Evolutionary conservation across 1,284 basidiomycete species (phyloP).

Genomic region (Fomitopsis pinicola): DNA sequence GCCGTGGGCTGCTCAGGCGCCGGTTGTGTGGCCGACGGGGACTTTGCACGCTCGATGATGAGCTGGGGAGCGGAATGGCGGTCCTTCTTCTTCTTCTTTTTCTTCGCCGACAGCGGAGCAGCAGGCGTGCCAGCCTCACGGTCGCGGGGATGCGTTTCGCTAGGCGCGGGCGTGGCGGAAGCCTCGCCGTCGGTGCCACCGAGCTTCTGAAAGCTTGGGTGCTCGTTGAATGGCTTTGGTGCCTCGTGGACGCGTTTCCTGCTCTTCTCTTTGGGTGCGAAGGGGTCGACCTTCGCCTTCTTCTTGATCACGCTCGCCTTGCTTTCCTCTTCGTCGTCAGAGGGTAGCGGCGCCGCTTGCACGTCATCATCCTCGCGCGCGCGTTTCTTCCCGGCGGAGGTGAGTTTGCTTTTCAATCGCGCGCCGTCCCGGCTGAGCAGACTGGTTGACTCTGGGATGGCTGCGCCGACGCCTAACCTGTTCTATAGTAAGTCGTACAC

Average conservation of each 20-base stretch:
- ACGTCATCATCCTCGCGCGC: conserved; percentile 24
- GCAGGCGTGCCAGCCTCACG: not conserved
- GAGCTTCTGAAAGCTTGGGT: not conserved
- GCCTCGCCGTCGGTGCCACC: not conserved
- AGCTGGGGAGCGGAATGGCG: not conserved
- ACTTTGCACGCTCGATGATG: not conserved
- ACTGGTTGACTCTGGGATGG: conserved; percentile 43
- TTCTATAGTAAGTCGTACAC: conserved; percentile 8
- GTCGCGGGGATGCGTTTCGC: not conserved
- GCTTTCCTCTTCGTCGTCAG: conserved; percentile 54
- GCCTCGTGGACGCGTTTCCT: conserved; percentile 20
- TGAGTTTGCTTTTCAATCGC: conserved; percentile 54
- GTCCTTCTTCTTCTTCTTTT: conserved; percentile 7
- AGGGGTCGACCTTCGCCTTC: conserved; percentile 53
- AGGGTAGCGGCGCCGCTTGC: conserved; percentile 12
- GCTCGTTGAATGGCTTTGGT: not conserved
- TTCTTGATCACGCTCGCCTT: conserved; percentile 52
- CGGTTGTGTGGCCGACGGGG: not conserved
- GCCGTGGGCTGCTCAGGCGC: not conserved
- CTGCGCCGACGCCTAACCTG: conserved; percentile 69
- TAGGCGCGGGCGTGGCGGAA: not conserved
- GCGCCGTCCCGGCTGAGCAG: conserved; percentile 42
- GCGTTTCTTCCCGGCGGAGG: conserved; percentile 44
- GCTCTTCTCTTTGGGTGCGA: conserved; percentile 33
- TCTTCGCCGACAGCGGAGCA: not conserved